Conservation (phyloP, 352 stramenopile genomes). For the Thalassiosira delicatula region DNA sequence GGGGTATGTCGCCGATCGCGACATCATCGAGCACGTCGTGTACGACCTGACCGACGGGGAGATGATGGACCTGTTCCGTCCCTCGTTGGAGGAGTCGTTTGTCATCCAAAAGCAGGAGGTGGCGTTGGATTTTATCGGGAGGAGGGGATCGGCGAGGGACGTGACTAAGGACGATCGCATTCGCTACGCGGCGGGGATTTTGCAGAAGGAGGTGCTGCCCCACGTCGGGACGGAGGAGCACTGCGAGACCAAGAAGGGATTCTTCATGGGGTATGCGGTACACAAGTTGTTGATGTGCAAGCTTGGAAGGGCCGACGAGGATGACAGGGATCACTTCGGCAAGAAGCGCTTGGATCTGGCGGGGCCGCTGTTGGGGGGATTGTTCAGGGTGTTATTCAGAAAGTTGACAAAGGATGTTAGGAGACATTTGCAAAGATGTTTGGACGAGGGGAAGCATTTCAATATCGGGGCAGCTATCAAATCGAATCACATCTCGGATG, state of each 20-base stretch:
- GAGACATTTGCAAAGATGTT: constrained; percentile 87
- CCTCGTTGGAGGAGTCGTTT: constrained; percentile 97
- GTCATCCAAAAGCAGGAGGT: constrained; percentile 98
- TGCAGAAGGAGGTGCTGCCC: constrained; percentile 98
- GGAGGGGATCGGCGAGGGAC: constrained; percentile 91
- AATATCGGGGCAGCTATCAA: constrained; percentile 97
- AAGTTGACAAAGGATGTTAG: constrained; percentile 99
- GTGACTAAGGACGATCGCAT: constrained; percentile 98
- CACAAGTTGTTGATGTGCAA: constrained; percentile 99
- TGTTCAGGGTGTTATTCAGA: constrained; percentile 98
- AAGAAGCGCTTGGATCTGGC: constrained; percentile 99
- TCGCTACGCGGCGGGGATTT: constrained; percentile 96
- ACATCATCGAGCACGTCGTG: constrained; percentile 99
- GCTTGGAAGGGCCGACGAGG: constrained; percentile 95
- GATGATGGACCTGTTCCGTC: constrained; percentile 99
- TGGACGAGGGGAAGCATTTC: constrained; percentile 93
- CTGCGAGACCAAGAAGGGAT: constrained; percentile 95
- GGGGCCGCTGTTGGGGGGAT: constrained; percentile 93
- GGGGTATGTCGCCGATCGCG: constrained; percentile 93
- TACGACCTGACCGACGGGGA: constrained; percentile 96
- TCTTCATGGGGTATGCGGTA: constrained; percentile 99
- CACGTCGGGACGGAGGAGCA: constrained; percentile 98
- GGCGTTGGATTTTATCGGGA: constrained; percentile 98
- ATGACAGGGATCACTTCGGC: constrained; percentile 99
- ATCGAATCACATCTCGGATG: constrained; percentile 96